These are phyloP conservation scores for Monosporozyma yasuniensis DNA, from an alignment of 805 yeast genomes.

Conservation along the genomic window DNA sequence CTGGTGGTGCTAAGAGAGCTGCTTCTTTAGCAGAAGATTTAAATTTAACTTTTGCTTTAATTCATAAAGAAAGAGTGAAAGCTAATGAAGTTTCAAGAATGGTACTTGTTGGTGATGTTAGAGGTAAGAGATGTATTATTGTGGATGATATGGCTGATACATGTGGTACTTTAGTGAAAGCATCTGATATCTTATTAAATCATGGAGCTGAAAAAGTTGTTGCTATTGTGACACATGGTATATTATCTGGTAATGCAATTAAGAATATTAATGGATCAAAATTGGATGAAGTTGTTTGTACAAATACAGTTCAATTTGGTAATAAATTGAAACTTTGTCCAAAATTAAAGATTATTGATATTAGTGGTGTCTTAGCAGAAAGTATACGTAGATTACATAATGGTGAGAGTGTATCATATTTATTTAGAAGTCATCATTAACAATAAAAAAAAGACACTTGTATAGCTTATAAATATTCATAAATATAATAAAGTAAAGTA, in stretches of 20 bases:
- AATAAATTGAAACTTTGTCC: slow-evolving; percentile 51
- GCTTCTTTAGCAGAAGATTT: slow-evolving; percentile 73
- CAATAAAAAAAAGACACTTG: background rate
- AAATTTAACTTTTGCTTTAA: slow-evolving; percentile 72
- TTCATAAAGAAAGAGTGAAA: slow-evolving; percentile 73
- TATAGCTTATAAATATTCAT: background rate
- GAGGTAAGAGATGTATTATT: slow-evolving; percentile 62
- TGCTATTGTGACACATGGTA: slow-evolving; percentile 79
- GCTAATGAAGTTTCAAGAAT: slow-evolving; percentile 77
- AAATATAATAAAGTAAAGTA: too few relatives aligned
- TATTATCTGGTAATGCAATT: slow-evolving; percentile 65
- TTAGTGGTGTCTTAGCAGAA: slow-evolving; percentile 68
- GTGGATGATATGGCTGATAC: slow-evolving; percentile 89
- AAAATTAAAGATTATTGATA: slow-evolving; percentile 52
- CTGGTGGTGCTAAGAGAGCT: slow-evolving; percentile 84
- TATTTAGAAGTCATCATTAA: slow-evolving; percentile 38
- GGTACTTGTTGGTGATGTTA: slow-evolving; percentile 80
- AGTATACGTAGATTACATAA: slow-evolving; percentile 77
- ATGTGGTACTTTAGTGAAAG: slow-evolving; percentile 77
- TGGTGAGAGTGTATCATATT: slow-evolving; percentile 76
- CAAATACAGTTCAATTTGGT: slow-evolving; percentile 72
- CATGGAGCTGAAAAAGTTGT: slow-evolving; percentile 64
- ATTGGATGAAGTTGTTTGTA: slow-evolving; percentile 61
- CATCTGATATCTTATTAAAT: slow-evolving; percentile 62
- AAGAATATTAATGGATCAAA: slow-evolving; percentile 59